These are phyloP conservation scores for Tilletia setariae DNA, from an alignment of 1,284 basidiomycete species.

Conservation along the genomic window DNA sequence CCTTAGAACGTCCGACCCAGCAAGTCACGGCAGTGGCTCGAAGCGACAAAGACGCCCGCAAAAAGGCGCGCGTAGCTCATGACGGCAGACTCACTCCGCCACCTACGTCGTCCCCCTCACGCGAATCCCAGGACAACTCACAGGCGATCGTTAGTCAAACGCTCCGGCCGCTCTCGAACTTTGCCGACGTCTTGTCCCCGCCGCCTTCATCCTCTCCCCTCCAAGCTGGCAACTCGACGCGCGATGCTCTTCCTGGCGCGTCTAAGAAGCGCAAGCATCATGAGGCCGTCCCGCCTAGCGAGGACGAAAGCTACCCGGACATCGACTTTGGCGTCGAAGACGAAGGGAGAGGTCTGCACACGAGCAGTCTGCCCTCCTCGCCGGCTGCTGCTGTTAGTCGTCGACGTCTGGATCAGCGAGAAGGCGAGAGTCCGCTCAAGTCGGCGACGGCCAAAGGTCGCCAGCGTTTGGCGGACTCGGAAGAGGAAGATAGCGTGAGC, in stretches of 20 bases:
- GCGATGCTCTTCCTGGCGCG: not conserved
- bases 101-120: not conserved
- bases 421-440: not conserved
- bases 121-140: not conserved
- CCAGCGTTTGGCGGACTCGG: not conserved
- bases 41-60: not conserved
- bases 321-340: conserved; percentile 25
- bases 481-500: not conserved
- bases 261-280: conserved; percentile 2
- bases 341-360: conserved; percentile 15
- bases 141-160: conserved; percentile 2
- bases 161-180: not conserved
- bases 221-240: no score
- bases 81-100: not conserved
- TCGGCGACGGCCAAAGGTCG: not conserved
- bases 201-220: conserved; percentile 13
- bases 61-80: not conserved
- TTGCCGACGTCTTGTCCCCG: not conserved
- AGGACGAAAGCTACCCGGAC: conserved; percentile 21
- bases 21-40: no score
- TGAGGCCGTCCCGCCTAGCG: conserved; percentile 21
- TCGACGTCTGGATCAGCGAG: not conserved
- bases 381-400: conserved; percentile 9
- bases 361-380: not conserved
- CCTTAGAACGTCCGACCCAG: no score